phyloP scores from a whole-genome alignment of 208 protist genomes.

The Trypanosoma theileri region DNA sequence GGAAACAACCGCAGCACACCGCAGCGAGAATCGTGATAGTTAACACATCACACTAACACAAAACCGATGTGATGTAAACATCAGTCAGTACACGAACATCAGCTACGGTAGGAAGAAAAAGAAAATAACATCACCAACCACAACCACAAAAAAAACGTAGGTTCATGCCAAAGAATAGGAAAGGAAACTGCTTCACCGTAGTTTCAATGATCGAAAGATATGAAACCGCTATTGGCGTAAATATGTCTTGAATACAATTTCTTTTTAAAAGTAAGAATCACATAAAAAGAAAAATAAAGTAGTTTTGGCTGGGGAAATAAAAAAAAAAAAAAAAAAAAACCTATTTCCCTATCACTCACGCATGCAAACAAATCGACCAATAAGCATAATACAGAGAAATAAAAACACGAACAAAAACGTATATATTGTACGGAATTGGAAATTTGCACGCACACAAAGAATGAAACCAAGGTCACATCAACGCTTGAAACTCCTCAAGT shows the following conservation, averaged over 20 bases:
- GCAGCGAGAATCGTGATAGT: conserved; percentile 15
- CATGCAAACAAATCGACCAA: too few relatives aligned
- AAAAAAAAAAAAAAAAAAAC: not conserved
- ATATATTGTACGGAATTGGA: too few relatives aligned
- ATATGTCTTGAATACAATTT: not conserved
- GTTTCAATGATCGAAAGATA: not conserved
- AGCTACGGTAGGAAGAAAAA: conserved; percentile 1
- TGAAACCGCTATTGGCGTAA: not conserved
- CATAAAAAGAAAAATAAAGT: not conserved
- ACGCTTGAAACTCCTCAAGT: conserved; percentile 39
- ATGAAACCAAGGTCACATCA: conserved; percentile 5
- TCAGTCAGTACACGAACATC: not conserved
- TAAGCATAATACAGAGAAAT: too few relatives aligned
- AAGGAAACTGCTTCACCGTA: not conserved
- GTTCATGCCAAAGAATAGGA: conserved; percentile 9
- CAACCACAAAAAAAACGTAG: not conserved
- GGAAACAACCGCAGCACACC: conserved; percentile 12
- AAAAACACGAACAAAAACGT: too few relatives aligned
- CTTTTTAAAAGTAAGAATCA: not conserved
- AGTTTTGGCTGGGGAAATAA: too few relatives aligned
- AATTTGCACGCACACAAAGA: not conserved
- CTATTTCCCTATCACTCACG: too few relatives aligned
- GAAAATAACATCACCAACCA: not conserved
- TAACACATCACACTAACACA: not conserved
- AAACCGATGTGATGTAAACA: conserved; percentile 7